Percentiles rank a stretch among this genome's conserved stretches.
These are phyloP conservation scores for Colletotrichum sp. DNA, from an alignment of 2,329 filamentous ascomycete species.

Conservation along the genomic window DNA sequence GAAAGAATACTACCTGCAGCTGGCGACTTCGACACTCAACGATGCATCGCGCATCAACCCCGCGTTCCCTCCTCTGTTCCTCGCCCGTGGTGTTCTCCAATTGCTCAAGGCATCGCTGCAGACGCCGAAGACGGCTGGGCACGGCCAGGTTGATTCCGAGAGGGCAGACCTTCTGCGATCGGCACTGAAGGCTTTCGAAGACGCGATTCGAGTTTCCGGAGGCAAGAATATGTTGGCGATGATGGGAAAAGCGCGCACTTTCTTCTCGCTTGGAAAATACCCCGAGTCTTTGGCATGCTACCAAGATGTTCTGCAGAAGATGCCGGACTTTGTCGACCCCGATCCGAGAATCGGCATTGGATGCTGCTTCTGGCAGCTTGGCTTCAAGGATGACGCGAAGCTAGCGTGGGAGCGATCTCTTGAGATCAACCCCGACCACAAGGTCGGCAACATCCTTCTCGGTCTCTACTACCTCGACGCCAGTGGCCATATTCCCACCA, in stretches of 20 bases:
- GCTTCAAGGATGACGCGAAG: conserved; percentile 91
- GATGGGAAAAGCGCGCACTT: conserved; percentile 85
- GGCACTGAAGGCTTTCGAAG: conserved; percentile 92
- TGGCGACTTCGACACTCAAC: conserved; percentile 90
- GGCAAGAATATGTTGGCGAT: conserved; percentile 91
- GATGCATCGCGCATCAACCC: conserved; percentile 95
- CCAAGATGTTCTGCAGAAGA: conserved; percentile 84
- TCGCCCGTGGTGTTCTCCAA: conserved; percentile 88
- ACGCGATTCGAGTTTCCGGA: conserved; percentile 83
- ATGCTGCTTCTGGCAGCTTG: conserved; percentile 96
- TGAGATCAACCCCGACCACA: conserved; percentile 82
- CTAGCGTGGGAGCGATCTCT: conserved; percentile 87
- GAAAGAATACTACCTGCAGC: conserved; percentile 91
- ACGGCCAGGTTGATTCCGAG: conserved; percentile 72
- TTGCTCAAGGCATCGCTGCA: conserved; percentile 88
- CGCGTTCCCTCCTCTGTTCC: conserved; percentile 86
- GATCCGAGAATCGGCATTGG: conserved; percentile 96
- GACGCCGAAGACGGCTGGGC: conserved; percentile 71
- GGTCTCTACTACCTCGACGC: conserved; percentile 89
- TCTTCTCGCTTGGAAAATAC: conserved; percentile 87
- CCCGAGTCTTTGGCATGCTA: conserved; percentile 83
- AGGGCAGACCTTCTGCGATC: conserved; percentile 80
- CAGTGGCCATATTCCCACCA: conserved; percentile 81
- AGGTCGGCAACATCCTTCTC: conserved; percentile 87
- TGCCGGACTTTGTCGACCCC: conserved; percentile 87